Conservation (phyloP, 805 yeast species). For the Pichia eremophila region DNA sequence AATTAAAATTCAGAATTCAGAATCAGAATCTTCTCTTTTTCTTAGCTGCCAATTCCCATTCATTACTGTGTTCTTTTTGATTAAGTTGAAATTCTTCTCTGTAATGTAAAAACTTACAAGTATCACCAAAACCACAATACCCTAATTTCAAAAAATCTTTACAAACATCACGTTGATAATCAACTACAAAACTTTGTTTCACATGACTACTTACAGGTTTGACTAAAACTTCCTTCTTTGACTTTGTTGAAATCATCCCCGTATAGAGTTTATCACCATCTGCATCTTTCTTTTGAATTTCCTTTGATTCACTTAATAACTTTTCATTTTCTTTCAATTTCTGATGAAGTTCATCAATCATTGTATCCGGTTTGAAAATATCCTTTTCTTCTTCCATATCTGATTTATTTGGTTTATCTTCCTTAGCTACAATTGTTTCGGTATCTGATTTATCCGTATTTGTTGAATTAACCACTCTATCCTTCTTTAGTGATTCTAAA, state of each 20-base stretch:
- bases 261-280: constrained; percentile 21
- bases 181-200: constrained; percentile 60
- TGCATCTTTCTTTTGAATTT: constrained; percentile 11
- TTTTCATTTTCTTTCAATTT: constrained; percentile 3
- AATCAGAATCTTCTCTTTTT: constrained; percentile 17
- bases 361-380: constrained; percentile 17
- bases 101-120: constrained; percentile 88
- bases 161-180: constrained; percentile 89
- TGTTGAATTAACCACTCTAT: neutral
- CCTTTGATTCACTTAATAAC: neutral
- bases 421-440: neutral
- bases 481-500: neutral
- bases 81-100: constrained; percentile 66
- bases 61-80: constrained; percentile 5
- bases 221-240: constrained; percentile 9
- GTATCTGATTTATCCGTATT: no score
- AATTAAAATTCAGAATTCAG: no score
- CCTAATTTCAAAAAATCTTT: constrained; percentile 89
- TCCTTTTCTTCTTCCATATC: neutral
- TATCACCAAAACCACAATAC: constrained; percentile 94
- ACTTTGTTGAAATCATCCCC: constrained; percentile 16
- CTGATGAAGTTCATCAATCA: constrained; percentile 17
- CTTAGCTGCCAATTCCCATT: constrained; percentile 11
- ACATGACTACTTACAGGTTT: constrained; percentile 36
- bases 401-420: neutral